A percentile compares a stretch with the other conserved stretches of the same genome.
Conservation (phyloP, 75 land plant genomes). For the Picea glauca region DNA sequence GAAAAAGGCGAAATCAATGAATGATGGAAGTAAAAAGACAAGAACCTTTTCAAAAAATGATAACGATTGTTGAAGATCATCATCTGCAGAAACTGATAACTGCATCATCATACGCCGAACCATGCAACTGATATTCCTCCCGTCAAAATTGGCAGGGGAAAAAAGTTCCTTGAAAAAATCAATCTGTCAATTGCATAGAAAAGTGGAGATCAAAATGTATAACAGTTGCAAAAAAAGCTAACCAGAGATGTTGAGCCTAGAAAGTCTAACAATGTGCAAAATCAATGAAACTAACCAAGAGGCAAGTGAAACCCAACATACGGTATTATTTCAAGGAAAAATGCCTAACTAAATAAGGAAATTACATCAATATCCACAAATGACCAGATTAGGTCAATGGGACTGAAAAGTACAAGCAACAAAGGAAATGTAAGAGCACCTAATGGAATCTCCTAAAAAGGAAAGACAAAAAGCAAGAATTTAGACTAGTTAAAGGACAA, state of each 20-base stretch:
- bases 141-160: slow-evolving; percentile 28
- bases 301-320: neutral
- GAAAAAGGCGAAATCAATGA: slow-evolving; percentile 7
- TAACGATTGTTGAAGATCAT: slow-evolving; percentile 66
- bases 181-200: slow-evolving; percentile 33
- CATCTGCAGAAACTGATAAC: slow-evolving; percentile 70
- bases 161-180: slow-evolving; percentile 57
- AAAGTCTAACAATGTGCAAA: neutral
- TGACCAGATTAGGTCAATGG: too few relatives aligned
- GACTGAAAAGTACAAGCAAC: too few relatives aligned
- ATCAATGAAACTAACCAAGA: neutral
- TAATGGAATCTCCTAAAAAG: too few relatives aligned
- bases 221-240: neutral
- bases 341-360: neutral
- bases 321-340: neutral
- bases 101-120: slow-evolving; percentile 78
- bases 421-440: too few relatives aligned
- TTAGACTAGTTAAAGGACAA: too few relatives aligned
- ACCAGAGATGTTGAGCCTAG: neutral
- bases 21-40: neutral
- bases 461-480: too few relatives aligned
- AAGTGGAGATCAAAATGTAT: slow-evolving; percentile 8
- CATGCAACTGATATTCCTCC: slow-evolving; percentile 26
- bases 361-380: neutral
- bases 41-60: slow-evolving; percentile 84